Base-by-base conservation (phyloP, 2,329 filamentous ascomycete genomes). In the Fusarium multiceps region DNA sequence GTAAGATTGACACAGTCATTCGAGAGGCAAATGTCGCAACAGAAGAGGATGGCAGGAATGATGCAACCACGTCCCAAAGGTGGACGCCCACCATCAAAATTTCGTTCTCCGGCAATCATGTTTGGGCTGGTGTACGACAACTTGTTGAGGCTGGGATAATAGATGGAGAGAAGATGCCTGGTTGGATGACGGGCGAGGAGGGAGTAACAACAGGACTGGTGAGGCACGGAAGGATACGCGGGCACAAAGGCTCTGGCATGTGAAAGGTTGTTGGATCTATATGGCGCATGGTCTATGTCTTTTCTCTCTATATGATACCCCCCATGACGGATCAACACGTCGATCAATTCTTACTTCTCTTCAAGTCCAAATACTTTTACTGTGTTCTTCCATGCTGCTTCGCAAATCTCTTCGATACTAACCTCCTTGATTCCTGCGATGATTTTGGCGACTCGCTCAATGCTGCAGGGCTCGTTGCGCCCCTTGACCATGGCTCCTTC, bases 401-500 rank as follows among this genome's bases (percentile, higher is more conserved):
- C 93, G 75, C 90, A 93, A 21, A 99, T 91, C 76, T 95, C 91
- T 76, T 97, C 90, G 1, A 97, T 86, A 6, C 86, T 81, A 6
- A 97, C 84, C 0, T 88, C 93, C 80, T 97, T 98, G 69, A 98
- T 91, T 43, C 87, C 89, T 2, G 96, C 95, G 69, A 99, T 90
- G 54, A 95, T 93, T 78, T 91, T 90, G n/a, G 93, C 96, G 16
- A 99, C 92, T 55, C 91, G 89, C 69, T 91, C 89, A 71, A 99
- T 98, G 55, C 88, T 91, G 74, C 92, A 94, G 12, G 95, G 93
- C 80, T 99, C 96, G 77, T 99, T 99, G 64, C 96, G 88, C 1
- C 95, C 93, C 82, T 98, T 99, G 55, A 99, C 88, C 92, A 98
- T 95, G 42, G 86, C 86, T 0, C 94, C 95, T 74, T 93, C 89